Conservation (phyloP, 1,284 basidiomycete genomes). For the Apiotrichum porosum region DNA sequence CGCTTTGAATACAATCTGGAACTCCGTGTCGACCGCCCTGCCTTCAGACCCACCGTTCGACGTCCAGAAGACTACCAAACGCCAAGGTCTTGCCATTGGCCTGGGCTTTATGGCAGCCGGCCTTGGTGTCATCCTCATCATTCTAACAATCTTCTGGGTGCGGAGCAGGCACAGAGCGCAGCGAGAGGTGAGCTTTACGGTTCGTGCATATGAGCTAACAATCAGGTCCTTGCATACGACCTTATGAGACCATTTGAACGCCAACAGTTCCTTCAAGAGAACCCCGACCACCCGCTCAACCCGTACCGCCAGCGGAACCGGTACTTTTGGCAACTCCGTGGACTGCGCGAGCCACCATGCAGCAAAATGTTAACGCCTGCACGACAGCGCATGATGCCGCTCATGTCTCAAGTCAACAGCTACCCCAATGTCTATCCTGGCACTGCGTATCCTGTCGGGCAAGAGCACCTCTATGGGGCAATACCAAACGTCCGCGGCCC, state of each 20-base stretch:
- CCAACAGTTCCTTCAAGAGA: conserved; percentile 34
- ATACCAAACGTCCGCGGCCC: too few species aligned
- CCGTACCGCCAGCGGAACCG: conserved; percentile 7
- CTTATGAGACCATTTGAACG: conserved; percentile 34
- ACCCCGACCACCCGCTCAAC: conserved; percentile 36
- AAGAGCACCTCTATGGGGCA: too few species aligned
- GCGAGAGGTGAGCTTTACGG: not conserved
- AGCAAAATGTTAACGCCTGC: too few species aligned
- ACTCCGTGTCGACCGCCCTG: conserved; percentile 22
- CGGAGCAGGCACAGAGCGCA: not conserved
- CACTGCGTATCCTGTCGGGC: too few species aligned
- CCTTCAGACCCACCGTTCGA: conserved; percentile 31
- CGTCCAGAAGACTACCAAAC: conserved; percentile 7
- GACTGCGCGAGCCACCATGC: too few species aligned
- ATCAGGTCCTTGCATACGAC: conserved; percentile 36
- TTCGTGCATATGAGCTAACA: not conserved
- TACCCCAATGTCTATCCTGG: too few species aligned
- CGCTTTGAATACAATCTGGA: conserved; percentile 31
- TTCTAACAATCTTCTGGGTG: conserved; percentile 14
- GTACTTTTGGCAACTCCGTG: not conserved
- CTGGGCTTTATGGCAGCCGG: not conserved
- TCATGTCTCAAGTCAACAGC: too few species aligned
- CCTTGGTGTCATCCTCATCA: conserved; percentile 27
- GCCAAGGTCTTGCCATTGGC: conserved; percentile 28
- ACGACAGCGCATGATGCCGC: too few species aligned